Evolutionary conservation across 2,329 filamentous ascomycete species (phyloP), one percentile per base, ranked within the genome.

Genomic region (Penicillium sp.): DNA sequence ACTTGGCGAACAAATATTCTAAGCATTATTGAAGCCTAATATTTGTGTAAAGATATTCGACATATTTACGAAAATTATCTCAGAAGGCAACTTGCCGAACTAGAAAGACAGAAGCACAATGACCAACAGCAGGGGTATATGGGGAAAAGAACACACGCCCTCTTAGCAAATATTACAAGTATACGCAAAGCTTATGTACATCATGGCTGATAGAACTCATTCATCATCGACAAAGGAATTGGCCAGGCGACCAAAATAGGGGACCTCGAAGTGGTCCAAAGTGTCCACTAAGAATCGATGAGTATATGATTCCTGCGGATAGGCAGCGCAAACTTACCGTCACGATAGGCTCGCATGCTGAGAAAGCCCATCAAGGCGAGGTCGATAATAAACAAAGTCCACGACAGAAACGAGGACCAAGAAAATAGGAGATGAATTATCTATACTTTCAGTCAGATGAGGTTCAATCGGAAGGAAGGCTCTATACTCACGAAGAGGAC

Each of bases 171-270:
- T 51, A 59, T 54, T 56, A 52, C 58, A 60, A 58, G 44, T 52
- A 50, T 33, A 52, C 22, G 49, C 22, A 57, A 57, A 56, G 22
- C 26, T 10, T 47, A 57, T 52, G 35, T 37, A 56, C 13, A 43
- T 29, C 53, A 37, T 29, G 21, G 27, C 24, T 8, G 29, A 14
- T 43, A 31, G 21, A 29, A 22, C 27, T 76, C 69, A 89, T 74
- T 97, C 95, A 71, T 96, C 90, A 69, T 97, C 93, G 56, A 98
- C 82, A 70, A 97, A 93, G 26, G 89, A 89, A 75, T 89, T 96
- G 44, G 95, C 95, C 65, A 97, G 79, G 43, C 82, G 82, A 4
- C 95, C 95, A 68, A 98, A 89, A 69, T 96, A 86, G 0, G 93
- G 93, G 2, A 97, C 83, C 74, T 98, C 93, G 60, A 88, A 96